Evolutionary conservation across 192 early-diverging fungal species (phyloP).

Genomic region (Thoreauomyces humboldtii): DNA sequence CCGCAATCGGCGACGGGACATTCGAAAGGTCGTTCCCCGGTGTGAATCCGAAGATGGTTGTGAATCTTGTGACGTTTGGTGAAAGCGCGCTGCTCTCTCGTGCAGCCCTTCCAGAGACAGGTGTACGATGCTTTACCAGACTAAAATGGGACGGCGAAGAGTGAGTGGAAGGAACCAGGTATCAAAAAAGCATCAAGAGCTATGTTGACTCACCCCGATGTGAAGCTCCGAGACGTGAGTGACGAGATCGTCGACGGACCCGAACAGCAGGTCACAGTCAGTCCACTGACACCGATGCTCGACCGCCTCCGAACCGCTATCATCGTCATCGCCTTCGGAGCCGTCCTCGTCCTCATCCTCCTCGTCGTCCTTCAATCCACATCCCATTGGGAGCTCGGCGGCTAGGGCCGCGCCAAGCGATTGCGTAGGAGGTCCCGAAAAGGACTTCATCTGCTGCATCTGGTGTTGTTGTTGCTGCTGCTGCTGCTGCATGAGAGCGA

Average conservation of each 20-base stretch:
- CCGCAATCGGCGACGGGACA: slow-evolving; percentile 38
- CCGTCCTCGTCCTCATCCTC: slow-evolving; percentile 25
- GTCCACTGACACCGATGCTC: slow-evolving; percentile 18
- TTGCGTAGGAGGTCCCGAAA: background rate
- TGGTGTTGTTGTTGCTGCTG: slow-evolving; percentile 1
- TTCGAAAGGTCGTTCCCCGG: slow-evolving; percentile 41
- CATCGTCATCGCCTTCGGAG: slow-evolving; percentile 29
- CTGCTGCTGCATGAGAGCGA: background rate
- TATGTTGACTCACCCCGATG: slow-evolving; percentile 29
- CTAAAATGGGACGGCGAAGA: background rate
- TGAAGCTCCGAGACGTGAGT: slow-evolving; percentile 27
- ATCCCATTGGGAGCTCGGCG: no score
- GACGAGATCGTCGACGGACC: slow-evolving; percentile 9
- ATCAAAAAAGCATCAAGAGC: background rate
- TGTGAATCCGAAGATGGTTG: slow-evolving; percentile 45
- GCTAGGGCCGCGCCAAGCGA: slow-evolving; percentile 2
- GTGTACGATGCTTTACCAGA: slow-evolving; percentile 35
- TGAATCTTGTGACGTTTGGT: slow-evolving; percentile 47
- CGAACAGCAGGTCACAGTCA: slow-evolving; percentile 12
- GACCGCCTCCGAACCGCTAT: slow-evolving; percentile 1
- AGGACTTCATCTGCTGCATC: background rate
- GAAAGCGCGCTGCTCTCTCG: slow-evolving; percentile 27
- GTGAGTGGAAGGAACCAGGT: background rate
- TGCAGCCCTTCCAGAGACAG: slow-evolving; percentile 38
- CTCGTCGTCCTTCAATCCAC: slow-evolving; percentile 2